Evolutionary conservation across 371 early-diverging fungal species (phyloP).

Genomic region (Apophysomyces trapeziformis): DNA sequence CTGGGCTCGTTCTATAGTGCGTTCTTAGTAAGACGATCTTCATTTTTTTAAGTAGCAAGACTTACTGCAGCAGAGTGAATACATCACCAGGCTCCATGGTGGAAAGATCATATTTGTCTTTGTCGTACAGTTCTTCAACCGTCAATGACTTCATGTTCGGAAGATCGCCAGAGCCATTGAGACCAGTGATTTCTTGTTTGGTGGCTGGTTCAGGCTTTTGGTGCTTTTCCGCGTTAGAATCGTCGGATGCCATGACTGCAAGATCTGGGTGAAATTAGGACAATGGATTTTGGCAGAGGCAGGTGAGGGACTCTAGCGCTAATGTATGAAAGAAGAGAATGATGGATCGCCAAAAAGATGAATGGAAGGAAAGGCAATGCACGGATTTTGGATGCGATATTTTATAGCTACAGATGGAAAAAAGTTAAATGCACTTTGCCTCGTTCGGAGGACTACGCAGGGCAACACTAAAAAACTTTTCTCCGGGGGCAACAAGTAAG

Average conservation of each 20-base stretch:
- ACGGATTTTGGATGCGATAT: not conserved
- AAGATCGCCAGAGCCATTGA: not conserved
- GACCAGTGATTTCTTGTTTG: not conserved
- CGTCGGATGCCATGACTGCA: constrained; percentile 6
- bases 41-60: not conserved
- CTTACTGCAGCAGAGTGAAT: constrained; percentile 68
- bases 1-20: constrained; percentile 49
- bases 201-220: not conserved
- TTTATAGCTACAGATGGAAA: constrained; percentile 4
- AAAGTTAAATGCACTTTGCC: constrained; percentile 9
- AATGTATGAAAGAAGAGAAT: not conserved
- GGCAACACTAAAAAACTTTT: constrained; percentile 7
- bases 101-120: constrained; percentile 78
- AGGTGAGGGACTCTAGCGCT: constrained; percentile 2
- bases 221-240: constrained; percentile 9
- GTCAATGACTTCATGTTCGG: constrained; percentile 44
- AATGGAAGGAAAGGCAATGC: not conserved
- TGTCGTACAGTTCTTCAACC: constrained; percentile 75
- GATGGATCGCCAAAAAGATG: not conserved
- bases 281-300: not conserved
- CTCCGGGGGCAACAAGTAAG: constrained; percentile 5
- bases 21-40: not conserved
- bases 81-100: constrained; percentile 77
- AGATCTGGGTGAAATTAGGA: not conserved
- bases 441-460: not conserved